Percentiles rank a stretch among this genome's conserved stretches.
Evolutionary conservation across 1,284 basidiomycete species (phyloP).

Genomic region (Mrakiaceae sp.): DNA sequence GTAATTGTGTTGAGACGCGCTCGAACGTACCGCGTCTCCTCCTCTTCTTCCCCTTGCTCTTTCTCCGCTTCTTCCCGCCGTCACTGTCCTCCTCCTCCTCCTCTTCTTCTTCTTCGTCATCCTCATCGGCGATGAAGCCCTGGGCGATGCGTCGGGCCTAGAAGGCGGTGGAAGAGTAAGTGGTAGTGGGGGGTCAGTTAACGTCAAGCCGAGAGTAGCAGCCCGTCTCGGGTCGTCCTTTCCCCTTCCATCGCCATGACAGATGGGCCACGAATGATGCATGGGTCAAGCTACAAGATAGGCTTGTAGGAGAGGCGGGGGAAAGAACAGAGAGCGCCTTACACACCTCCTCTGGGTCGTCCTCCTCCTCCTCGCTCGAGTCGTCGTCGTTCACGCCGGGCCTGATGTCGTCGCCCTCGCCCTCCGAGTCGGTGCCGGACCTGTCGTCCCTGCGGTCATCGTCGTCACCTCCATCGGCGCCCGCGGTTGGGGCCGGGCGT

Average conservation of each 20-base stretch:
- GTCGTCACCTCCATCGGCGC: background rate
- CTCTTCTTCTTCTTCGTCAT: conserved; percentile 34
- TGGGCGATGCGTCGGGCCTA: conserved; percentile 29
- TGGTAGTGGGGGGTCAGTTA: background rate
- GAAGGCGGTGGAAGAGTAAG: background rate
- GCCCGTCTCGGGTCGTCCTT: no score
- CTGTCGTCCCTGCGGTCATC: background rate
- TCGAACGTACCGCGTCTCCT: conserved; percentile 22
- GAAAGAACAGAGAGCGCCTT: background rate
- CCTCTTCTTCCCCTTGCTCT: conserved; percentile 28
- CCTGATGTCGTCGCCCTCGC: conserved; percentile 34
- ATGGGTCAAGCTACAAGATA: no score
- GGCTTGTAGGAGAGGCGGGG: background rate
- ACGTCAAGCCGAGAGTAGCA: background rate
- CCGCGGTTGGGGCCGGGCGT: background rate
- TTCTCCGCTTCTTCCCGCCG: conserved; percentile 23
- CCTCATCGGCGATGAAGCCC: conserved; percentile 35
- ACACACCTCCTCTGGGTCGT: conserved; percentile 33
- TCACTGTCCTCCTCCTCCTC: conserved; percentile 24
- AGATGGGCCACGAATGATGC: no score
- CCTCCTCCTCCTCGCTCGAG: conserved; percentile 36
- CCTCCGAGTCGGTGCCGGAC: conserved; percentile 11
- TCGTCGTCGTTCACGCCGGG: conserved; percentile 32
- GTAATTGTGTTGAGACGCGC: conserved; percentile 14
- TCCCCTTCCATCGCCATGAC: no score